Conservation (phyloP, 768 basidiomycete species). For the Collybia nuda region DNA sequence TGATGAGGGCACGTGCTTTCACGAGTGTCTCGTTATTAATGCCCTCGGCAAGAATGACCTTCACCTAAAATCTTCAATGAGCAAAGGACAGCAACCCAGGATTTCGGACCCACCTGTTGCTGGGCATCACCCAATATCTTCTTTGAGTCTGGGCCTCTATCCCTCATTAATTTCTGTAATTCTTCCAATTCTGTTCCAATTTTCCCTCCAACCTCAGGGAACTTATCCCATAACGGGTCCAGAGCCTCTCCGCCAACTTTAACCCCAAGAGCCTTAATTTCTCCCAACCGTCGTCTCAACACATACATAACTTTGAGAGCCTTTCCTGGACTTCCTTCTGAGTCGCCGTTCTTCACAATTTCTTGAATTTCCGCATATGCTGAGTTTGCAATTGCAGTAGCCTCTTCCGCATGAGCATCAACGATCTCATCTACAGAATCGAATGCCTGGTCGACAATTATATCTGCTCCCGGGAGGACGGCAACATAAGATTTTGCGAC, state of each 20-base stretch:
- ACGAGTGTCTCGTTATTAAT: background rate
- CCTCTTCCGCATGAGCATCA: constrained; percentile 38
- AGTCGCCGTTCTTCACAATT: constrained; percentile 5
- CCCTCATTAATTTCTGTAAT: background rate
- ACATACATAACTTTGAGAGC: background rate
- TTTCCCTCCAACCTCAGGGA: background rate
- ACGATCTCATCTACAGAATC: constrained; percentile 38
- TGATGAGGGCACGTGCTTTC: background rate
- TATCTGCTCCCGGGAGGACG: constrained; percentile 35
- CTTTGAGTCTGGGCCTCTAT: background rate
- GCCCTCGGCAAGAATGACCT: background rate
- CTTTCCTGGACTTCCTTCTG: background rate
- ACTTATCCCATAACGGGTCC: background rate
- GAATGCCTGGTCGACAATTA: constrained; percentile 40
- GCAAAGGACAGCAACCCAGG: too few relatives aligned
- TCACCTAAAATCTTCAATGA: too few relatives aligned
- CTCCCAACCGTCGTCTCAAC: background rate
- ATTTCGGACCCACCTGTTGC: background rate
- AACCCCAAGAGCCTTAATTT: background rate
- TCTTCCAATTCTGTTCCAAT: background rate
- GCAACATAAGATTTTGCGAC: constrained; percentile 40
- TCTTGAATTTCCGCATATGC: constrained; percentile 34
- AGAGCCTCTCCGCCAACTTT: background rate
- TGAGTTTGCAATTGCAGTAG: constrained; percentile 30
- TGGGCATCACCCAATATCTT: background rate